Percentiles rank a stretch among this genome's conserved stretches.
These are phyloP conservation scores for Backusella circina DNA, from an alignment of 192 early-diverging fungal species.

Conservation along the genomic window DNA sequence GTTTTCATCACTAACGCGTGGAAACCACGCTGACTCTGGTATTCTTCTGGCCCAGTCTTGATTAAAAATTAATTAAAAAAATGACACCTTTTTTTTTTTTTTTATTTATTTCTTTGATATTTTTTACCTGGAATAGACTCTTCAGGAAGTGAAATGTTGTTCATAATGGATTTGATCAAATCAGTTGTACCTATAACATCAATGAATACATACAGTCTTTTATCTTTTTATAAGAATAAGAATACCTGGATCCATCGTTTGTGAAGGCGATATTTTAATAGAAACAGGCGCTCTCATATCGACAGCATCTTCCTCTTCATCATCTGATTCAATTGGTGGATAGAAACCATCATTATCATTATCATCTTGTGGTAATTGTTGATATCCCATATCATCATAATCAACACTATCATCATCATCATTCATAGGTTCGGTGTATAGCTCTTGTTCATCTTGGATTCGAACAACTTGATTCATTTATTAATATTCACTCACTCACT, in stretches of 20 bases:
- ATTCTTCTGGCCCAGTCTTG: slow-evolving; percentile 1
- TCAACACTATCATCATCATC: not conserved
- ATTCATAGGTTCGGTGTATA: not conserved
- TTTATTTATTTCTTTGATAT: not conserved
- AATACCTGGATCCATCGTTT: not conserved
- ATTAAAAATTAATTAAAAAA: not conserved
- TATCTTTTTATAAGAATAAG: not conserved
- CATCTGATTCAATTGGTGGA: not conserved
- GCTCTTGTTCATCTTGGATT: not conserved
- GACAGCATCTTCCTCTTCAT: not conserved
- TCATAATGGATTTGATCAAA: slow-evolving; percentile 13
- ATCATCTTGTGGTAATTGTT: not conserved
- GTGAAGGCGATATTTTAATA: not conserved
- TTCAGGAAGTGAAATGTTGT: not conserved
- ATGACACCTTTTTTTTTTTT: not conserved
- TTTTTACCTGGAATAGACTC: slow-evolving; percentile 6
- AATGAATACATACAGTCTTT: not conserved
- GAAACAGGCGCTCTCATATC: not conserved
- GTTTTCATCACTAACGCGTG: not conserved
- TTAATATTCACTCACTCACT: not conserved
- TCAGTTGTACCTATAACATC: not conserved
- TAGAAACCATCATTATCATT: not conserved
- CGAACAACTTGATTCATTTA: not conserved
- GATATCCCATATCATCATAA: not conserved
- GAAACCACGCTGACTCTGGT: slow-evolving; percentile 9